Base-by-base conservation (phyloP, 140 eudicot species). In the Flaveria floridana region DNA sequence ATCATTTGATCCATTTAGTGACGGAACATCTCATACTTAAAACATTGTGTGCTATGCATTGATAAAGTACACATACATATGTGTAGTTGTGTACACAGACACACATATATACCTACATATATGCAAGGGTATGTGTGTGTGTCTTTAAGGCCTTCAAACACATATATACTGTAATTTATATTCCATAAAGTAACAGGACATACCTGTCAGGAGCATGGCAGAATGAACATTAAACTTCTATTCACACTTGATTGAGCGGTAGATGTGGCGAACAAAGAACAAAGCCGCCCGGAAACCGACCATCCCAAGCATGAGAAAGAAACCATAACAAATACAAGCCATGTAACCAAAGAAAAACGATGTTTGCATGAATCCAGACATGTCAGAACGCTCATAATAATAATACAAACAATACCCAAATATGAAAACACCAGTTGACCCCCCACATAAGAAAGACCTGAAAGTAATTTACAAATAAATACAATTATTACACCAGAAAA, bases 401-500 rank as follows among this genome's bases (percentile, higher is more conserved):
- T 83, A 86, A 75, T 86, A 83, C 78, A 86, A 78, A 52, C 90
- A 86, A 74, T 85, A 86, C 23, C 85, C 87, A 58, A 73, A 86
- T 71, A 86, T 83, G 80, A 86, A 86, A 65, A 86, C 67, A 20
- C 90, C 90, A 9, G 87, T 86, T 34, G 90, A 86, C 26, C 90
- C 90, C 18, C 90, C 90, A 74, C 90, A 86, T 0, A 86, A 83
- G 80, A 86, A 86, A 63, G 90, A 86, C 87, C 90, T 86, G 78
- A 21, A 34, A 62, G 62, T 0, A 44, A 68, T 77, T 1, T 2
- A 18, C 8, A 71, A 25, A 59, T 12, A 70, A 61, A 25, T 1
- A 20, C 64, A 21, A 57, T 0, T 53, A 19, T 69, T 11, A 46
- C 64, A 57, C 10, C 39, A 61, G 66, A 16, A 3, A 25, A 25